Percentiles rank a stretch among this genome's conserved stretches.
Conservation (phyloP, 2,329 filamentous ascomycete species). For the Penicillium capsulatum region DNA sequence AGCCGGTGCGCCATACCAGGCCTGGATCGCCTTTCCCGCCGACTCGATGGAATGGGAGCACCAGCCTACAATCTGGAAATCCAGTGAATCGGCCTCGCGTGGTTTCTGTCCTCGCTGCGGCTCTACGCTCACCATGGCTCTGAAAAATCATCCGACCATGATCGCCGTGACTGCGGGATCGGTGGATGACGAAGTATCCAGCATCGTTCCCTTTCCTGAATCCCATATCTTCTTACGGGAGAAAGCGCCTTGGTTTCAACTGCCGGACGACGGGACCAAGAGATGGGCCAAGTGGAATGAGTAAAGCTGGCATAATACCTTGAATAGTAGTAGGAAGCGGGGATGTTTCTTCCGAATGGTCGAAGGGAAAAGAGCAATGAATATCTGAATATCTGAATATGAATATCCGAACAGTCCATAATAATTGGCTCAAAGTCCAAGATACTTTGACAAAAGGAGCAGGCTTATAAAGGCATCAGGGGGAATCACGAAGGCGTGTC, state of each 20-base stretch:
- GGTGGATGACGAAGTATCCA: constrained; percentile 37
- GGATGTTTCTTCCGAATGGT: too few species aligned
- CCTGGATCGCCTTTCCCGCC: constrained; percentile 40
- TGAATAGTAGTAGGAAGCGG: not conserved
- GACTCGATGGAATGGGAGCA: constrained; percentile 33
- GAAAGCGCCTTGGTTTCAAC: constrained; percentile 37
- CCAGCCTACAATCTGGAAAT: constrained; percentile 30
- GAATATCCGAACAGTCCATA: constrained; percentile 3
- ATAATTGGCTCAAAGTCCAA: constrained; percentile 11
- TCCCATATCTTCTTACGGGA: constrained; percentile 47
- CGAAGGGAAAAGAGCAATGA: too few species aligned
- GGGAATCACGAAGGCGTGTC: constrained; percentile 33
- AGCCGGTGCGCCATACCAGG: constrained; percentile 45
- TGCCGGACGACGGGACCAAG: constrained; percentile 35
- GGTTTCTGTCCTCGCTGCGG: constrained; percentile 47
- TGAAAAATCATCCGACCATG: constrained; percentile 29
- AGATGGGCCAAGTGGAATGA: constrained; percentile 23
- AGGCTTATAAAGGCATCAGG: constrained; percentile 18
- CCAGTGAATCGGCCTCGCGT: constrained; percentile 42
- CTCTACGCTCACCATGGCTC: constrained; percentile 45
- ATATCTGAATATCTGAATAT: too few species aligned
- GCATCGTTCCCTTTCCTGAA: constrained; percentile 18
- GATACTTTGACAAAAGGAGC: constrained; percentile 24
- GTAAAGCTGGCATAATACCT: not conserved
- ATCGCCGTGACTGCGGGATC: constrained; percentile 40